phyloP scores from a whole-genome alignment of 176 grass and related monocot species.

The Areca catechu region DNA sequence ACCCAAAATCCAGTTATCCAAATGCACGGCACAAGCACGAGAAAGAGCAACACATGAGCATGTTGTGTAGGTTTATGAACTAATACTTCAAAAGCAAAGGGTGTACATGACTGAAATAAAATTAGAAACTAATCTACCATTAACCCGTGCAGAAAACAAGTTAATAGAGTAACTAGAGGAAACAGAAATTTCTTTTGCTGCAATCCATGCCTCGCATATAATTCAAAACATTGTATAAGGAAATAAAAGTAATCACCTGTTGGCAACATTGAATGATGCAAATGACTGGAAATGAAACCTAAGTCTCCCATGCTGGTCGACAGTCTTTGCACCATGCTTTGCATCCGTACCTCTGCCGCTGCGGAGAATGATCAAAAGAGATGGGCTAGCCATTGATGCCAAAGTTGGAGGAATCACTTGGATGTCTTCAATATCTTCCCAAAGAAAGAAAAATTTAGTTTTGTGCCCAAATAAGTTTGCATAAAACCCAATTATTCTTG shows the following conservation, averaged over 20 bases:
- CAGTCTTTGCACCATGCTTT: constrained; percentile 66
- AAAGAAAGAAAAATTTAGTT: constrained; percentile 99
- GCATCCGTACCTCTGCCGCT: constrained; percentile 82
- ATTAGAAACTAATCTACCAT: too few relatives aligned
- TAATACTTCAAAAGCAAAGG: too few relatives aligned
- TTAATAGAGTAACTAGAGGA: too few relatives aligned
- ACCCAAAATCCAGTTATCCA: too few relatives aligned
- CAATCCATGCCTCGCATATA: too few relatives aligned
- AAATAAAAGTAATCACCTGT: constrained; percentile 39
- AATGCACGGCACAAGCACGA: too few relatives aligned
- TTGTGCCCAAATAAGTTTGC: constrained; percentile 88
- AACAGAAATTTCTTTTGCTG: too few relatives aligned
- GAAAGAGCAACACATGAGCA: too few relatives aligned
- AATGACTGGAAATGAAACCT: constrained; percentile 95
- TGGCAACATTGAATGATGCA: constrained; percentile 65
- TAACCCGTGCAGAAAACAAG: too few relatives aligned
- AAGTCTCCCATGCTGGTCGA: constrained; percentile 69
- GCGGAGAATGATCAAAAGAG: constrained; percentile 59
- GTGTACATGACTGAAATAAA: too few relatives aligned
- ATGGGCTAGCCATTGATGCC: constrained; percentile 76
- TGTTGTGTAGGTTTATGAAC: too few relatives aligned
- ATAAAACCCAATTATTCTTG: constrained; percentile 95
- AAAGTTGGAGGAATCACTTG: constrained; percentile 53
- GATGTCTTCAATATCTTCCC: constrained; percentile 98
- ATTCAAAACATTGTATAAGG: too few relatives aligned